Conservation (phyloP, 768 basidiomycete genomes). For the Mycena belliarum region DNA sequence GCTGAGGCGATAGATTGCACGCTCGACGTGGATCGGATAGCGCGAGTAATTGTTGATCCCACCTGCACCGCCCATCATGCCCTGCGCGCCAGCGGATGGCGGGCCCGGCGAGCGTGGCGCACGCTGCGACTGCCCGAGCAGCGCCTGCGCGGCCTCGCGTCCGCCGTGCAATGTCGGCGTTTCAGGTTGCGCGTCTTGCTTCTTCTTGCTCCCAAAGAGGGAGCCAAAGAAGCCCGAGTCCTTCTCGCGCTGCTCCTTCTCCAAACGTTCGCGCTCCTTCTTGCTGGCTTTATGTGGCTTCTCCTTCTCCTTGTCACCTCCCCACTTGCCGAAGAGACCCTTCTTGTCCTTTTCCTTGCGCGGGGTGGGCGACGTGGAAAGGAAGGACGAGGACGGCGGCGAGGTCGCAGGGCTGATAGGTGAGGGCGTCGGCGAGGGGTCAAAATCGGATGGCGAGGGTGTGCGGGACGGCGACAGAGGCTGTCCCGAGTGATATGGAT, state of each 20-base stretch:
- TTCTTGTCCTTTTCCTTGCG: conserved; percentile 78
- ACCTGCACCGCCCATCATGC: conserved; percentile 29
- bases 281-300: conserved; percentile 35
- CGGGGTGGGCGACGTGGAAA: conserved; percentile 37
- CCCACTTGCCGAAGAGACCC: conserved; percentile 53
- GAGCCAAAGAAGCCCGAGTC: conserved; percentile 91
- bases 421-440: conserved; percentile 27
- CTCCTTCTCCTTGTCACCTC: conserved; percentile 49
- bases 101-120: conserved; percentile 64
- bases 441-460: conserved; percentile 55
- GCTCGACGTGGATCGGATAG: conserved; percentile 98
- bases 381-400: conserved; percentile 32
- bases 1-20: conserved; percentile 94
- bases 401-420: conserved; percentile 31
- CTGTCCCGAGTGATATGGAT: conserved; percentile 34
- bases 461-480: conserved; percentile 47
- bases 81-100: conserved; percentile 25
- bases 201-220: conserved; percentile 88
- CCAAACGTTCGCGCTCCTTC: conserved; percentile 43
- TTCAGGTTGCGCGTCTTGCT: conserved; percentile 59
- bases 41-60: conserved; percentile 61
- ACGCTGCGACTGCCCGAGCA: conserved; percentile 72
- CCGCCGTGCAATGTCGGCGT: conserved; percentile 48
- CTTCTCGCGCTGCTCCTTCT: conserved; percentile 48
- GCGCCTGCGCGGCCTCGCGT: conserved; percentile 83